A percentile compares a stretch with the other conserved stretches of the same genome.
phyloP scores from a whole-genome alignment of 2,329 filamentous ascomycete species.

The Passalora sequoiae region DNA sequence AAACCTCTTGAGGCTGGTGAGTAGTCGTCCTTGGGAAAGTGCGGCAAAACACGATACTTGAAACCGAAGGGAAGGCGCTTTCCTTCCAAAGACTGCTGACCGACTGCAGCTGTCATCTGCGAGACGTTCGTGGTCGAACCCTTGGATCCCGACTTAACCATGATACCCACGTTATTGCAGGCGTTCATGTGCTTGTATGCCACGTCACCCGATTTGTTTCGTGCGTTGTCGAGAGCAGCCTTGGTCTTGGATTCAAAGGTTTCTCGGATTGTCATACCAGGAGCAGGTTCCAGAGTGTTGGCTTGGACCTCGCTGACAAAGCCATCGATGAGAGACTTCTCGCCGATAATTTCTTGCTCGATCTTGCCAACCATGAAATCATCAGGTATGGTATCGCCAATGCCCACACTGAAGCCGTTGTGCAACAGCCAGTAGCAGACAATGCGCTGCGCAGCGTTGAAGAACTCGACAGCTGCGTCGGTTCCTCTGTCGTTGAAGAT shows the following conservation, averaged over 20 bases:
- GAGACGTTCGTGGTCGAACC: constrained; percentile 99
- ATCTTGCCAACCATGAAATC: constrained; percentile 77
- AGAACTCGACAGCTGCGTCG: constrained; percentile 82
- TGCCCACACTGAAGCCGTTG: constrained; percentile 94
- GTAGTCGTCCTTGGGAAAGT: constrained; percentile 99
- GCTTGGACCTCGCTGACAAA: constrained; percentile 74
- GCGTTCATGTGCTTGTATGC: constrained; percentile 92
- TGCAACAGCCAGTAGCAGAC: constrained; percentile 97
- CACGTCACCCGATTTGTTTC: constrained; percentile 90
- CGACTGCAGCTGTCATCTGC: constrained; percentile 97
- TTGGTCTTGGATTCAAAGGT: constrained; percentile 98
- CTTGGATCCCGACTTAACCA: constrained; percentile 95
- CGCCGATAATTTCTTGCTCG: constrained; percentile 69
- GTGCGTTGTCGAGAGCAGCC: constrained; percentile 86
- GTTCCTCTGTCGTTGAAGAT: constrained; percentile 93
- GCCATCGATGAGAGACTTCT: constrained; percentile 74
- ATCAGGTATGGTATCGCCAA: constrained; percentile 96
- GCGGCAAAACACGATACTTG: constrained; percentile 93
- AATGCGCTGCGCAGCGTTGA: constrained; percentile 90
- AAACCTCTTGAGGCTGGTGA: constrained; percentile 95
- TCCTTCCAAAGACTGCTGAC: constrained; percentile 96
- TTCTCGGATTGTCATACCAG: constrained; percentile 97
- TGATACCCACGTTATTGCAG: constrained; percentile 91
- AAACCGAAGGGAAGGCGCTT: constrained; percentile 99
- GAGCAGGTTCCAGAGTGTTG: constrained; percentile 83